Conservation (phyloP, 1,284 basidiomycete species). For the Mycosarcoma maydis region DNA sequence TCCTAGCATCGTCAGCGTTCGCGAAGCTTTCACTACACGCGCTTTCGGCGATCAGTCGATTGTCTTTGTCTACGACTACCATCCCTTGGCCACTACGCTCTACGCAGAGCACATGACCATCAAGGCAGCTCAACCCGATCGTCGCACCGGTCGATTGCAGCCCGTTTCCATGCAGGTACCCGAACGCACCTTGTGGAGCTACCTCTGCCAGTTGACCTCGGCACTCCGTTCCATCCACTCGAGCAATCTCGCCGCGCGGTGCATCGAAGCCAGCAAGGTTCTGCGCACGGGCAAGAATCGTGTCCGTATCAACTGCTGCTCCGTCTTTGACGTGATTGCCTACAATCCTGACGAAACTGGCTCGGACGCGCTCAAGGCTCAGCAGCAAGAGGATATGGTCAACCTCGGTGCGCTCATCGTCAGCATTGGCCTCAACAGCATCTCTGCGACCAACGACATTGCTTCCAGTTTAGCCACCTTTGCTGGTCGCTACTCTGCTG, state of each 20-base stretch:
- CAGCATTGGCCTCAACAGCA: constrained; percentile 78
- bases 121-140: constrained; percentile 67
- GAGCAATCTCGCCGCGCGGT: constrained; percentile 81
- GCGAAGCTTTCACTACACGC: constrained; percentile 94
- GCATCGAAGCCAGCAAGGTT: constrained; percentile 87
- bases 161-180: constrained; percentile 70
- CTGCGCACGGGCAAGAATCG: constrained; percentile 88
- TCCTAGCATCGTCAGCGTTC: constrained; percentile 84
- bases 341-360: constrained; percentile 49
- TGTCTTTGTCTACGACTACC: constrained; percentile 90
- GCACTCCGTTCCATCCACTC: constrained; percentile 88
- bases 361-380: constrained; percentile 35
- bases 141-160: constrained; percentile 62
- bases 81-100: constrained; percentile 84
- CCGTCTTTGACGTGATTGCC: constrained; percentile 63
- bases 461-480: constrained; percentile 83
- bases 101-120: constrained; percentile 74
- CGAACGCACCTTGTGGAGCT: constrained; percentile 92
- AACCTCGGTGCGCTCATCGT: constrained; percentile 87
- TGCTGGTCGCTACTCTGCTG: constrained; percentile 78
- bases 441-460: constrained; percentile 74
- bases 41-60: constrained; percentile 88
- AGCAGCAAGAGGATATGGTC: constrained; percentile 83
- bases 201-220: constrained; percentile 87
- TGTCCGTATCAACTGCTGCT: constrained; percentile 57